phyloP scores from a whole-genome alignment of 2,329 filamentous ascomycete species.

The Sclerotinia nivalis region DNA sequence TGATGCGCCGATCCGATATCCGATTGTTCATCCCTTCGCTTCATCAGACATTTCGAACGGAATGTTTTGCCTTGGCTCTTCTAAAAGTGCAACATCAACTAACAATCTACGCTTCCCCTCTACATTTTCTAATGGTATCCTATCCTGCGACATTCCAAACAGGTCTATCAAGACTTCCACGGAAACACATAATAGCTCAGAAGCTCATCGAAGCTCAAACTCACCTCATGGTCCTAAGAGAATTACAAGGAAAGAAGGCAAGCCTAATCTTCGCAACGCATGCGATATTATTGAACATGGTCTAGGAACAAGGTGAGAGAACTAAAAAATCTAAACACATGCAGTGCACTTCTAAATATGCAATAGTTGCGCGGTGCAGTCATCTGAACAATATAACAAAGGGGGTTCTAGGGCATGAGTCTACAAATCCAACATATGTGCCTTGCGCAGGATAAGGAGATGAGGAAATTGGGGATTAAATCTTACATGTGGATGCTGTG shows the following conservation, averaged over 20 bases:
- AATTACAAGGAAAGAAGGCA: background rate
- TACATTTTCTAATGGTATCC: background rate
- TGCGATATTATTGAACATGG: background rate
- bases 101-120: background rate
- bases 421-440: too few species aligned
- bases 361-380: too few species aligned
- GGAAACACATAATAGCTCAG: background rate
- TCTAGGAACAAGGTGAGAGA: background rate
- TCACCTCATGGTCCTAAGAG: background rate
- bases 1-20: background rate
- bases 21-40: background rate
- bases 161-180: background rate
- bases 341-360: too few species aligned
- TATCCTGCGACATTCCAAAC: background rate
- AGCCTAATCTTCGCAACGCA: background rate
- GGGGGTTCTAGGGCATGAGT: too few species aligned
- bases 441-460: too few species aligned
- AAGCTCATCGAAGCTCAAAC: background rate
- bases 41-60: background rate
- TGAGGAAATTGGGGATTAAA: too few species aligned
- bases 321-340: too few species aligned
- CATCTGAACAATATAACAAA: too few species aligned
- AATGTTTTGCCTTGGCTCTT: background rate
- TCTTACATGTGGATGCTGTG: too few species aligned
- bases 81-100: background rate